Base-by-base conservation (phyloP, 2,329 filamentous ascomycete species). In the Cadophora luteo-olivacea region DNA sequence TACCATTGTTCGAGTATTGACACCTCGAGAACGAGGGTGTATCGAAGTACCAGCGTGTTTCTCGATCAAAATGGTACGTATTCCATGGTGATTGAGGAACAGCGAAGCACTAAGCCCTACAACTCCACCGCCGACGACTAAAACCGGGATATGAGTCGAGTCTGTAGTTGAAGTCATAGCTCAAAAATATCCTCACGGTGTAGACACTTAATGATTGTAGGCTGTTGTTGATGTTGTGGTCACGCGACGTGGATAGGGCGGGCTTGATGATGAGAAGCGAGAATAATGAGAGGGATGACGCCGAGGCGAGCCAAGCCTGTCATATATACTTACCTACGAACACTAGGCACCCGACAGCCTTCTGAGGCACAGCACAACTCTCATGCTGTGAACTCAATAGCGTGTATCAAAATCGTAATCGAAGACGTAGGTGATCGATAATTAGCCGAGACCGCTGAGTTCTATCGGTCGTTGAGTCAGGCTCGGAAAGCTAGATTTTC, bases 101-200 rank as follows among this genome's bases (percentile, higher is more conserved):
- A 82, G 74, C 1, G 80, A 78, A 33, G 79, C 77, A 1, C 77
- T 78, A 12, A 82, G 77, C 25, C 81, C 81, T 29, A 81, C 79
- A 1, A 82, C 77, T 33, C 79, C 79, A 19, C 78, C 80, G 19
- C 81, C 81, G 1, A 83, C 73, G 32, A 82, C 77, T 11, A 82
- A 22, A 19, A 68, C 61, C 14, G 24, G 64, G 3, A 60, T 22
- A 25, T 60, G 36, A 3, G 14, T 60, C 9, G 57, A 60, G 5
- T 45, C 5, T n/a, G n/a, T 1, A 11, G 4, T 9, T 60, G 33
- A 41, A 60, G 22, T 7, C 57, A 60, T 60, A 12, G 4, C 16
- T 22, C 16, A 12, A 12, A 6, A 11, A 24, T 38, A 14, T 2
- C 14, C 41, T 16, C 3, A 16, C 11, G 2, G 11, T 19, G 19